These are phyloP conservation scores for Penicillium aurantiogriseum DNA, from an alignment of 2,329 filamentous ascomycete genomes.

Conservation along the genomic window DNA sequence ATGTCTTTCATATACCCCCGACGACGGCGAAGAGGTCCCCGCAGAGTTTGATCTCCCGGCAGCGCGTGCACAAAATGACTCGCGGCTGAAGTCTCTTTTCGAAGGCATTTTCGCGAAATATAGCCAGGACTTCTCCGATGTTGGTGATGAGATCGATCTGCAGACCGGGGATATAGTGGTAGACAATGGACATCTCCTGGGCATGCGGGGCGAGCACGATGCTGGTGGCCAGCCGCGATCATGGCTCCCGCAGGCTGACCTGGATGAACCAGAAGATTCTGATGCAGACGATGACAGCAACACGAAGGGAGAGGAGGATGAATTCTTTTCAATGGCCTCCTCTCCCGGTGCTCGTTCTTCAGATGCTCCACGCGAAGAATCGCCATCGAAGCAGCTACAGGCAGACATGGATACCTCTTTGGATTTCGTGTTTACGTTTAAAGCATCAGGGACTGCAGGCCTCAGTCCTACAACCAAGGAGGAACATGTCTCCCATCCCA, in stretches of 20 bases:
- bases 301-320: constrained; percentile 4
- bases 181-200: constrained; percentile 78
- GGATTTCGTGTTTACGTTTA: constrained; percentile 9
- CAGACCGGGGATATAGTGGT: constrained; percentile 78
- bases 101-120: constrained; percentile 91
- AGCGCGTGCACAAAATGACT: constrained; percentile 65
- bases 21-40: constrained; percentile 20
- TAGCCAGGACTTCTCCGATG: constrained; percentile 72
- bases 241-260: constrained; percentile 23
- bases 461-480: constrained; percentile 2
- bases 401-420: neutral
- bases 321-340: neutral
- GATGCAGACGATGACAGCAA: constrained; percentile 4
- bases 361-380: neutral
- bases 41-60: constrained; percentile 57
- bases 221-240: constrained; percentile 33
- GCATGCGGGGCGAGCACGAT: constrained; percentile 61
- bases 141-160: constrained; percentile 88
- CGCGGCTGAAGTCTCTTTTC: constrained; percentile 76
- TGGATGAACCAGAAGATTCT: constrained; percentile 9
- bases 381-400: neutral
- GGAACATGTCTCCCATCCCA: neutral
- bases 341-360: neutral
- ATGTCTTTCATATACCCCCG: constrained; percentile 45
- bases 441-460: constrained; percentile 10